phyloP scores from a whole-genome alignment of 2,329 filamentous ascomycete species.

The Stagonosporopsis tanaceti region DNA sequence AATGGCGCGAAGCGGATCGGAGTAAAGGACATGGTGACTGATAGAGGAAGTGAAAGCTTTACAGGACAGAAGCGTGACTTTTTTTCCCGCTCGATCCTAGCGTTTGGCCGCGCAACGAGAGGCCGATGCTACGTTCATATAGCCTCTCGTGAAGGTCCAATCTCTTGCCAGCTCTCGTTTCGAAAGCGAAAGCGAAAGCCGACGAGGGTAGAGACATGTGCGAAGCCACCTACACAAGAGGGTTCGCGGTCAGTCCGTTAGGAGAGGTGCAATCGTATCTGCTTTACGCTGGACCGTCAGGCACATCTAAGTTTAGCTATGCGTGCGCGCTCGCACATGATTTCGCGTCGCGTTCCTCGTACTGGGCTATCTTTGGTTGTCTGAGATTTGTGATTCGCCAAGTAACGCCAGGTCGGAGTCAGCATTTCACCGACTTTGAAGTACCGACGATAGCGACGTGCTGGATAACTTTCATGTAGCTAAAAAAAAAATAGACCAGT shows the following conservation, averaged over 20 bases:
- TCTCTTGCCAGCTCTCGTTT: not conserved
- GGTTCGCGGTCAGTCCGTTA: conserved; percentile 5
- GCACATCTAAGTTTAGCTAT: conserved; percentile 15
- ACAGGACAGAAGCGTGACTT: too few species aligned
- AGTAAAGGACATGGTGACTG: conserved; percentile 28
- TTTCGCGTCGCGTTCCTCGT: conserved; percentile 34
- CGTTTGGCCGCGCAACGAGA: not conserved
- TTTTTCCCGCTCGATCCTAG: not conserved
- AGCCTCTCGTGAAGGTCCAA: not conserved
- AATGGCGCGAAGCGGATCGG: conserved; percentile 44
- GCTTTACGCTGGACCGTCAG: conserved; percentile 23
- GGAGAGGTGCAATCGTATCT: conserved; percentile 21
- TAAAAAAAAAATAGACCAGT: not conserved
- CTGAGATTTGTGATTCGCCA: conserved; percentile 1
- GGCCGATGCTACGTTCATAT: not conserved
- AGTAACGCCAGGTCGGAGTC: conserved; percentile 9
- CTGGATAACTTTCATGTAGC: too few species aligned
- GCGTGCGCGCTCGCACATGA: conserved; percentile 31
- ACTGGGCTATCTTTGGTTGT: conserved; percentile 15
- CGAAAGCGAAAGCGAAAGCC: conserved; percentile 1
- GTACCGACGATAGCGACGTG: not conserved
- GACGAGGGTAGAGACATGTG: not conserved
- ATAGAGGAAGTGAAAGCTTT: not conserved
- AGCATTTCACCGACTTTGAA: conserved; percentile 9
- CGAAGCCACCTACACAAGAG: conserved; percentile 7